These are phyloP conservation scores for Colletotrichum shisoi DNA, from an alignment of 2,329 filamentous ascomycete genomes.

Conservation along the genomic window DNA sequence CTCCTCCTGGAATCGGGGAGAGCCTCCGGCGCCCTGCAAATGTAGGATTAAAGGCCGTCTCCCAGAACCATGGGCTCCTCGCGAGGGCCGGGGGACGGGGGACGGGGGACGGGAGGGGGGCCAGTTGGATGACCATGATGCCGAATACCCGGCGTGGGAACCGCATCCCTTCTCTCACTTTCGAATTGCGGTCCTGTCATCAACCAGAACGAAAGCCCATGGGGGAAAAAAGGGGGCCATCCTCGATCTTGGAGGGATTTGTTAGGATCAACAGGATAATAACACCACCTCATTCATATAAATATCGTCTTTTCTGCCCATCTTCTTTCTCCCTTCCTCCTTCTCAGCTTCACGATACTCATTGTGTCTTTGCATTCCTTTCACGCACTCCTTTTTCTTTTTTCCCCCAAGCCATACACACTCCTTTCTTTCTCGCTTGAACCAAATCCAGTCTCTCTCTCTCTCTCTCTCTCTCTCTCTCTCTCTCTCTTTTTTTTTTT, in stretches of 20 bases:
- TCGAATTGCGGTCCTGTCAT: not conserved
- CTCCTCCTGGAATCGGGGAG: constrained; percentile 9
- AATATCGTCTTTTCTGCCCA: constrained; percentile 11
- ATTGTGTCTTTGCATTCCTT: constrained; percentile 24
- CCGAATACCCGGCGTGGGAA: constrained; percentile 17
- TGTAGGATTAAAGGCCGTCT: constrained; percentile 18
- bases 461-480: too few relatives aligned
- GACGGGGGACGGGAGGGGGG: constrained; percentile 4
- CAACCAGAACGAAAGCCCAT: not conserved
- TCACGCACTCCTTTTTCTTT: constrained; percentile 9
- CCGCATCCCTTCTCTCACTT: not conserved
- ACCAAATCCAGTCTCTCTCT: constrained; percentile 28
- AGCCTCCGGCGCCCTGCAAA: constrained; percentile 12
- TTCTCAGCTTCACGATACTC: not conserved
- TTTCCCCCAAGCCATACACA: constrained; percentile 17
- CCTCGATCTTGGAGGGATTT: not conserved
- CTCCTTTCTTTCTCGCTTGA: not conserved
- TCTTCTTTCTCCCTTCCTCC: not conserved
- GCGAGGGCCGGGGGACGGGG: not conserved
- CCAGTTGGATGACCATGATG: constrained; percentile 12
- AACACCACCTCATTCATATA: constrained; percentile 5
- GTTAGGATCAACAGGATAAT: not conserved
- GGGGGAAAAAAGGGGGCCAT: not conserved
- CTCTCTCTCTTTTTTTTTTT: too few relatives aligned
- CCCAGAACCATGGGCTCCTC: constrained; percentile 25